Percentiles rank a stretch among this genome's conserved stretches.
These are phyloP conservation scores for Fusarium liriodendri DNA, from an alignment of 2,329 filamentous ascomycete genomes.

Conservation along the genomic window DNA sequence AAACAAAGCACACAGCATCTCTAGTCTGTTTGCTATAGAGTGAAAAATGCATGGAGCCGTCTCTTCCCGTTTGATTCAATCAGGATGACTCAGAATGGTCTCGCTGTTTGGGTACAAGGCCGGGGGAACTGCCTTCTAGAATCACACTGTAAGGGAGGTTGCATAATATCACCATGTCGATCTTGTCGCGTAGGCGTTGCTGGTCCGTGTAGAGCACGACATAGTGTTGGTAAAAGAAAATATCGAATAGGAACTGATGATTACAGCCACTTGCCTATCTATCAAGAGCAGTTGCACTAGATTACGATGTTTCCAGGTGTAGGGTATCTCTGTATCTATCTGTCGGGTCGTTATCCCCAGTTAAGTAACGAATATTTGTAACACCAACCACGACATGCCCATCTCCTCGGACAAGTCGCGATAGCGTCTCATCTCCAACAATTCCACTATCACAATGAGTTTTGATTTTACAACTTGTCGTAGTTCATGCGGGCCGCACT, in stretches of 20 bases:
- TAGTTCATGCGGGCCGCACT: constrained; percentile 4
- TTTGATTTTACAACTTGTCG: background rate
- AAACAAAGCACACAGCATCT: background rate
- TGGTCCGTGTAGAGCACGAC: background rate
- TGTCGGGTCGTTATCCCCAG: background rate
- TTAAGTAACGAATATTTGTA: background rate
- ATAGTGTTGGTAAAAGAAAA: background rate
- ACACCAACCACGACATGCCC: background rate
- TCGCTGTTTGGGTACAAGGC: background rate
- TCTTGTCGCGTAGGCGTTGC: background rate
- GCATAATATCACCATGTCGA: background rate
- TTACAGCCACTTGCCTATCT: background rate
- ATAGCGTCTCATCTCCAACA: background rate
- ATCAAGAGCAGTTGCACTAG: background rate
- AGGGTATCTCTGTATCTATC: background rate
- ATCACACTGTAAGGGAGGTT: background rate
- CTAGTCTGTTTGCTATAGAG: background rate
- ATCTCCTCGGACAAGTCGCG: background rate
- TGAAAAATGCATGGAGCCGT: background rate
- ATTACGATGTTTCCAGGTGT: background rate
- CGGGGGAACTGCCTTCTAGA: background rate
- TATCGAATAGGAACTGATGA: background rate
- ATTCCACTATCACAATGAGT: background rate
- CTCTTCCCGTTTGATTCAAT: background rate
- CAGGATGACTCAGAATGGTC: background rate